These are phyloP conservation scores for Mycosphaerella arachidis DNA, from an alignment of 2,329 filamentous ascomycete genomes.

Conservation along the genomic window DNA sequence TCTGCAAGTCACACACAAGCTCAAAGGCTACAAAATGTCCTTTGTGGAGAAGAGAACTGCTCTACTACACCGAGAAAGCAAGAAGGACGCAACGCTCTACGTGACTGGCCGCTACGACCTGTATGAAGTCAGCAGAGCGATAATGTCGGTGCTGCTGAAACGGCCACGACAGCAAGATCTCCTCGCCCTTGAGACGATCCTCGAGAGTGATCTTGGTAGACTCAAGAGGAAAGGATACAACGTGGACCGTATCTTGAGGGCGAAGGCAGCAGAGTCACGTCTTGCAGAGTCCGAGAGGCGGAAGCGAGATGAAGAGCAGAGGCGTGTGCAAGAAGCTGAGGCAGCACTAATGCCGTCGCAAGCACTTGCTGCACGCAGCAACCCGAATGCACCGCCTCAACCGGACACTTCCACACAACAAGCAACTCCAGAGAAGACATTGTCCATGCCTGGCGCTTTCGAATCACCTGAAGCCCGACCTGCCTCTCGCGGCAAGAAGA, in stretches of 20 bases:
- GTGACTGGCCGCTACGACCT: slow-evolving; percentile 74
- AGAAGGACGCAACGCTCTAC: slow-evolving; percentile 63
- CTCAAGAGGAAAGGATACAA: slow-evolving; percentile 89
- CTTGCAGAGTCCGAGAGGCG: slow-evolving; percentile 79
- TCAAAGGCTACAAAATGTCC: slow-evolving; percentile 63
- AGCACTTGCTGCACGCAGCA: slow-evolving; percentile 12
- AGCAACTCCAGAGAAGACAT: slow-evolving; percentile 24
- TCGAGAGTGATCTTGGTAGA: slow-evolving; percentile 78
- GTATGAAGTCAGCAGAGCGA: slow-evolving; percentile 85
- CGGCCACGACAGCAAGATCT: slow-evolving; percentile 85
- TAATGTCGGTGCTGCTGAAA: slow-evolving; percentile 74
- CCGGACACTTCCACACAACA: background rate
- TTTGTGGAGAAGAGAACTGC: slow-evolving; percentile 73
- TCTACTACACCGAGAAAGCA: slow-evolving; percentile 55
- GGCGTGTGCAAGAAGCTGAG: slow-evolving; percentile 40
- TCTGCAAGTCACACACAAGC: slow-evolving; percentile 70
- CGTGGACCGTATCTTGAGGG: slow-evolving; percentile 85
- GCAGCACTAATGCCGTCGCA: slow-evolving; percentile 12
- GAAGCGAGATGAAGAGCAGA: slow-evolving; percentile 56
- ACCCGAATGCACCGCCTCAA: background rate
- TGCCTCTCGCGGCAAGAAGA: slow-evolving; percentile 36
- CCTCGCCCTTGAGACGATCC: slow-evolving; percentile 83
- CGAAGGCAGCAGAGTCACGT: slow-evolving; percentile 80
- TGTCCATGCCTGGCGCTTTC: slow-evolving; percentile 70
- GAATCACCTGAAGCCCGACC: slow-evolving; percentile 52